phyloP scores from a whole-genome alignment of 2,329 filamentous ascomycete genomes.

The Ophiostoma quercus region DNA sequence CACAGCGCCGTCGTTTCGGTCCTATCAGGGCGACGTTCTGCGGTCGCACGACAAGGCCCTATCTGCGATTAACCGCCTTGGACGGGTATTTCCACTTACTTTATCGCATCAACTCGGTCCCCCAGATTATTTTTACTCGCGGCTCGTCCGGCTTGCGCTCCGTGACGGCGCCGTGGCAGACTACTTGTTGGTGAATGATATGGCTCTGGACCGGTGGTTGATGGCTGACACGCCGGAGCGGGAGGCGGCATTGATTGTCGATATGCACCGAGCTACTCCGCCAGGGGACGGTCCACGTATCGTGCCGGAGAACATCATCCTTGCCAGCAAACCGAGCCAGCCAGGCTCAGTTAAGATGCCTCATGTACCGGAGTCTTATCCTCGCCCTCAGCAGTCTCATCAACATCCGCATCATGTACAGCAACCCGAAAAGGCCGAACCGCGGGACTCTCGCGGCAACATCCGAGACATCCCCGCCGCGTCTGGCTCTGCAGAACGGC shows the following conservation, averaged over 20 bases:
- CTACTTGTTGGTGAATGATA: neutral
- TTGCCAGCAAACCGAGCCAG: neutral
- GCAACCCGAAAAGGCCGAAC: neutral
- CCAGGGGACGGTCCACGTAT: neutral
- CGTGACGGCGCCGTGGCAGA: conserved; percentile 11
- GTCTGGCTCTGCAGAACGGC: neutral
- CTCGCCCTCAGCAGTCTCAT: neutral
- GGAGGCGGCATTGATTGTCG: neutral
- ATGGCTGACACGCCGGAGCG: neutral
- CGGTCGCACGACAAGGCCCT: neutral
- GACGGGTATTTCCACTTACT: too few relatives aligned
- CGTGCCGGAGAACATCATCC: neutral
- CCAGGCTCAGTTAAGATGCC: neutral
- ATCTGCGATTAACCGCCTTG: neutral
- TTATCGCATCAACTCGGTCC: neutral
- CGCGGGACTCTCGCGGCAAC: neutral
- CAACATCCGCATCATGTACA: neutral
- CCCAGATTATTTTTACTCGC: neutral
- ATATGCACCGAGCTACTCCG: neutral
- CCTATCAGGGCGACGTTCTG: neutral
- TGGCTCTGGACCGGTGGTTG: neutral
- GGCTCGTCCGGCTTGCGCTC: conserved; percentile 4
- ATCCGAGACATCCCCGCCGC: neutral
- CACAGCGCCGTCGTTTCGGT: neutral
- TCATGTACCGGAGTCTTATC: neutral